Base-by-base conservation (phyloP, 2,329 filamentous ascomycete genomes). In the Beauveria medogensis region DNA sequence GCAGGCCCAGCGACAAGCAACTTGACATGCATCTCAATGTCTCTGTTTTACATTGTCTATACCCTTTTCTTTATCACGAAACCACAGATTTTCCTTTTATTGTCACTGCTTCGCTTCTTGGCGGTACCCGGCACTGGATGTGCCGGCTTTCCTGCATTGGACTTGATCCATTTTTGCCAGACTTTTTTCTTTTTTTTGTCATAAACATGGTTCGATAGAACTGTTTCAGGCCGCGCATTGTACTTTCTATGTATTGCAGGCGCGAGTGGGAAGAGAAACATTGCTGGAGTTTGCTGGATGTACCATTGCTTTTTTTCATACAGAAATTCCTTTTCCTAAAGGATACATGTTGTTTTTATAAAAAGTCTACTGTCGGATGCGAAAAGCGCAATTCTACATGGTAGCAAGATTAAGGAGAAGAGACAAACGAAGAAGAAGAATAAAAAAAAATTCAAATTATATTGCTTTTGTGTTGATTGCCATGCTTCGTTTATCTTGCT, bases 21-120 rank as follows among this genome's bases (percentile, higher is more conserved):
- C 46, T 56, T 55, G 52, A 56, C 46, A 56, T 61, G 40, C 57
- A 54, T 37, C 40, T 54, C 40, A 54, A 41, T 53, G 48, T 53
- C 57, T 53, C 52, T 59, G 41, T 61, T 54, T 56, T 61, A 40
- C 52, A 37, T 50, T 61, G 59, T 55, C 59, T 61, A 61, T 61
- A 61, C 59, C 59, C 59, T 26, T 52, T 61, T 55, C 53, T 43
- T 61, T 52, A 61, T 24, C 53, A 61, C 26, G 34, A 56, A 41
- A 60, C 55, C 22, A 46, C 43, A 54, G 28, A 37, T 54, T 47
- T 40, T 40, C n/a, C 55, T 61, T 61, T 50, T 26, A 28, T 46
- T 56, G 44, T 55, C 30, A 28, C 12, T 37, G n/a, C 24, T 50
- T 48, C 41, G 48, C 28, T 54, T 59, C 28, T 47, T 40, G 57